These are phyloP conservation scores for Chalaropsis ovoidea DNA, from an alignment of 2,329 filamentous ascomycete species.

Conservation along the genomic window DNA sequence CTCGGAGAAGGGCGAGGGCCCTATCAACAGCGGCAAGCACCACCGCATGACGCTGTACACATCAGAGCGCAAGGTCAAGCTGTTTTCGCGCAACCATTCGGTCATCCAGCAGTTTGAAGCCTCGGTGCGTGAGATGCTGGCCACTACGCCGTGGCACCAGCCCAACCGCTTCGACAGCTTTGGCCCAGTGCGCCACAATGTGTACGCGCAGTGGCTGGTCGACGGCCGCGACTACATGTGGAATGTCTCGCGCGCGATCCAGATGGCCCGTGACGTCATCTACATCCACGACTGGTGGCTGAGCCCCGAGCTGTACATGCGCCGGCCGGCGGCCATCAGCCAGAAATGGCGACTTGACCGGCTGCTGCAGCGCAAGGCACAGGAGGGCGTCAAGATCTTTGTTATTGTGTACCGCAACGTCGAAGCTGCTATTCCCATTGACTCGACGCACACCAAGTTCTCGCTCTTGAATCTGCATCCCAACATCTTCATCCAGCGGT, in stretches of 20 bases:
- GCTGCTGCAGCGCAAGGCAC: constrained; percentile 82
- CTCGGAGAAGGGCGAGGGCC: constrained; percentile 24
- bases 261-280: constrained; percentile 93
- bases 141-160: constrained; percentile 70
- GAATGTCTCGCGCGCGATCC: constrained; percentile 94
- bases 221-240: constrained; percentile 98
- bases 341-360: constrained; percentile 96
- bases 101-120: constrained; percentile 87
- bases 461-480: constrained; percentile 89
- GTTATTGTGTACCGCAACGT: constrained; percentile 98
- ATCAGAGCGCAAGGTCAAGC: constrained; percentile 80
- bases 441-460: constrained; percentile 96
- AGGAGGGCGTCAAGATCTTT: constrained; percentile 93
- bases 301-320: constrained; percentile 90
- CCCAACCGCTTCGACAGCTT: constrained; percentile 86
- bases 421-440: constrained; percentile 91
- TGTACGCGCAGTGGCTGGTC: constrained; percentile 92
- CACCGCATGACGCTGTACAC: constrained; percentile 84
- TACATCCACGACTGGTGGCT: constrained; percentile 99
- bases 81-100: constrained; percentile 83
- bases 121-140: constrained; percentile 77
- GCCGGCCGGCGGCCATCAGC: constrained; percentile 85
- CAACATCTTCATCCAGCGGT: constrained; percentile 91
- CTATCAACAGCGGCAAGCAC: constrained; percentile 43
- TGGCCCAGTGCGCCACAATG: constrained; percentile 74